A percentile compares a stretch with the other conserved stretches of the same genome.
These are phyloP conservation scores for Melaleuca alternifolia DNA, from an alignment of 345 rosid genomes.

Conservation along the genomic window DNA sequence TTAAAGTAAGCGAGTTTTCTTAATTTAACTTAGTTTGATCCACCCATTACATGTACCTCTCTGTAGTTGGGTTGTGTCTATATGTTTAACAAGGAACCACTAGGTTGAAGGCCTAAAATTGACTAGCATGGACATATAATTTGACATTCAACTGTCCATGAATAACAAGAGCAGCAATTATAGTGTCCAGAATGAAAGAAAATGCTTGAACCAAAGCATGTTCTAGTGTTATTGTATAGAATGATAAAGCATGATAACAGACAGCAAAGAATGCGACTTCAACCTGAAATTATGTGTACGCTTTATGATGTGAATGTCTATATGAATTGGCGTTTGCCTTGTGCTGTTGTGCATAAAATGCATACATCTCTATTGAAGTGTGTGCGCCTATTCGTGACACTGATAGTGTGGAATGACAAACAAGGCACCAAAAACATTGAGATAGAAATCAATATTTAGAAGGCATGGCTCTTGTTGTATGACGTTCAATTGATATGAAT, in stretches of 20 bases:
- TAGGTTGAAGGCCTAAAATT: neutral
- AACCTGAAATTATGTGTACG: neutral
- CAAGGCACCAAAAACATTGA: neutral
- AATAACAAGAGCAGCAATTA: neutral
- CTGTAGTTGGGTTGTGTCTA: neutral
- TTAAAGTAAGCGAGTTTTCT: too few species aligned
- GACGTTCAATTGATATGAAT: neutral
- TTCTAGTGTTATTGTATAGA: neutral
- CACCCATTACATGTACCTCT: neutral
- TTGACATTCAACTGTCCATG: neutral
- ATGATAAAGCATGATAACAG: neutral
- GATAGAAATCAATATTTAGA: neutral
- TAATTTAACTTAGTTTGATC: too few species aligned
- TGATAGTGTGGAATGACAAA: neutral
- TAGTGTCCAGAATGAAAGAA: neutral
- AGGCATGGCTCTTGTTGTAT: neutral
- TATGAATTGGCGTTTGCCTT: neutral
- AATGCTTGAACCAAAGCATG: neutral
- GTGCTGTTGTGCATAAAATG: neutral
- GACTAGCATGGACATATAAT: neutral
- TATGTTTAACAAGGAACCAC: neutral
- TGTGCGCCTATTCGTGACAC: neutral
- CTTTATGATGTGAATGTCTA: neutral
- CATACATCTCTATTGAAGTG: neutral
- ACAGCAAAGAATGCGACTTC: neutral